Conservation (phyloP, 192 early-diverging fungal species). For the Funneliformis mosseae region DNA sequence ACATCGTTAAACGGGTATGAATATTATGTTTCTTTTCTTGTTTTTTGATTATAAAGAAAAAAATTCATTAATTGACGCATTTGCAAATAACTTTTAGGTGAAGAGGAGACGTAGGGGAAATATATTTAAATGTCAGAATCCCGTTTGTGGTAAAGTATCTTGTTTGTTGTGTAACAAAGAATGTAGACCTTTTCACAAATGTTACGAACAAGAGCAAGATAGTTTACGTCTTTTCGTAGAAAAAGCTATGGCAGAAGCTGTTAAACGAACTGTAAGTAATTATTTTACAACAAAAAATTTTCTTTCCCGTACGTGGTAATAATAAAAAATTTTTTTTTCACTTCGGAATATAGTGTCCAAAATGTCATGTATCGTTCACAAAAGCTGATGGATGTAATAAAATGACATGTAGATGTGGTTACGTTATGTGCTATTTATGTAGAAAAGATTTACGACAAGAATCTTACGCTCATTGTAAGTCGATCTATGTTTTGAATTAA, state of each 20-base stretch:
- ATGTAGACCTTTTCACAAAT: constrained; percentile 50
- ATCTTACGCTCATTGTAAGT: constrained; percentile 55
- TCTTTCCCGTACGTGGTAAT: neutral
- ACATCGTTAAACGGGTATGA: constrained; percentile 24
- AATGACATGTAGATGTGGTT: constrained; percentile 61
- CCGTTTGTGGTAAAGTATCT: constrained; percentile 43
- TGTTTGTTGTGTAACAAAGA: constrained; percentile 50
- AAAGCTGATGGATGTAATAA: constrained; percentile 68
- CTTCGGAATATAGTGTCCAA: constrained; percentile 49
- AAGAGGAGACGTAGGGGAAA: constrained; percentile 36
- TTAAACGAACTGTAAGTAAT: constrained; percentile 60
- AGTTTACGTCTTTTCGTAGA: constrained; percentile 58
- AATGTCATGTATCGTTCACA: constrained; percentile 55
- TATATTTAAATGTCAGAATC: constrained; percentile 57
- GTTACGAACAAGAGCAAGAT: constrained; percentile 54
- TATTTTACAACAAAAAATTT: neutral
- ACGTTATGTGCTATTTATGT: constrained; percentile 67
- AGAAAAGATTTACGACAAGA: constrained; percentile 59
- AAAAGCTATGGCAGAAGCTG: constrained; percentile 60
- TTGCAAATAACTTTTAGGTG: constrained; percentile 28
- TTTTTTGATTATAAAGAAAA: neutral
- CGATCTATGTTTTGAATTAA: neutral
- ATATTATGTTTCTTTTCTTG: neutral
- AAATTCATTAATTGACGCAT: neutral
- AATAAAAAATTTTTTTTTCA: neutral